Evolutionary conservation across 352 stramenopile genomes (phyloP), one percentile per base, ranked within the genome.

Genomic region (Pythium diclinum): DNA sequence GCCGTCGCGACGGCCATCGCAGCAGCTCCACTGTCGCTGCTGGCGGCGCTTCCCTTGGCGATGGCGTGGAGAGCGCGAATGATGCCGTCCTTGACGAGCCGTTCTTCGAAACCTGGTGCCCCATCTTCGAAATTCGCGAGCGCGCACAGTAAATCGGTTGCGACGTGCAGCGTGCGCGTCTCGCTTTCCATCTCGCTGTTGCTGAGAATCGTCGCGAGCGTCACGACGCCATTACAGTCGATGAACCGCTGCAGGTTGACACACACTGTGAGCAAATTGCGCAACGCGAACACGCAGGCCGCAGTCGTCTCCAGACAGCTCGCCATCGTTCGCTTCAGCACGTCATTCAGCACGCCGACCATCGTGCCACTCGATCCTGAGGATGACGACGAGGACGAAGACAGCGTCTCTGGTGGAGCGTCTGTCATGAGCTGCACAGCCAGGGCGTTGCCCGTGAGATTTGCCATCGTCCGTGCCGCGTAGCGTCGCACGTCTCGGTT

Each of bases 1-100:
- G 59, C 40, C 28, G 60, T 21, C 6, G 40, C 57, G 16, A 51
- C 19, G 6, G 64, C 60, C 25, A 42, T 56, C 28, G 72, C 63
- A 9, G 57, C 74, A 6, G 68, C 67, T 16, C 59, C 33, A 30
- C 44, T 28, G 44, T 25, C 44, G 10, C 44, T 51, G 11, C 47
- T 68, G 17, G 73, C 70, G 19, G 76, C 65, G 2, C 71, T 71
- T 3, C 75, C 79, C 54, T 79, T 86, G 10, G 76, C 75, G 56
- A 93, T 89, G 10, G 77, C 72, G 9, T 77, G 69, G 30, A 95
- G 68, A 10, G 85, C 83, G 14, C 72, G 69, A 32, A 93, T 71
- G 59, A 93, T 87, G 21, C 85, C 85, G 56, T 93, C 85, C 44
- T 79, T 76, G 8, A 93, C 85, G 32, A 95, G 81, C 4, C 77